Base-by-base conservation (phyloP, 169 alveolate genomes). In the Fabrea salina region DNA sequence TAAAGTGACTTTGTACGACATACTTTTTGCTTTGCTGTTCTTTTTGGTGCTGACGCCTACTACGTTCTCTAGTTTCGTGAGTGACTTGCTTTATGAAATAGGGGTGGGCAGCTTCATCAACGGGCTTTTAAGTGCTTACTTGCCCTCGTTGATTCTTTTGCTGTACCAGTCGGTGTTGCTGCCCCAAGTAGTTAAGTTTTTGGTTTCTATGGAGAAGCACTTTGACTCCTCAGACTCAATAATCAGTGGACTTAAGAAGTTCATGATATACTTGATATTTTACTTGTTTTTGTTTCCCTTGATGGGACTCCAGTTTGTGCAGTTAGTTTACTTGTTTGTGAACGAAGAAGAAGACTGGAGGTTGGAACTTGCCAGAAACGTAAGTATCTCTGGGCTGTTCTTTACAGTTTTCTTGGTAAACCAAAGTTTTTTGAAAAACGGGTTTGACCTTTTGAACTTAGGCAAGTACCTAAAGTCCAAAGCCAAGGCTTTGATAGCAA, bases 261-360 rank as follows among this genome's bases (percentile, higher is more conserved):
- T 39, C 30, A 39, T 64, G 51, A 39, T 64, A 39, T 64, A 64
- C 41, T 40, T 64, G 50, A 5, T 30, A 22, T 64, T 64, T 64
- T 64, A 64, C 11, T 39, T 64, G 19, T 64, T 64, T 64, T 64
- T 64, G 54, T 64, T 39, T 11, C 75, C 75, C 16, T 33, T 64
- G 4, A 51, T 64, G 35, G 75, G 75, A 0, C 30, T 64, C 16
- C 27, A 40, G 5, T 64, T 64, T 64, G n/a, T 32, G 6, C 47
- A 64, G 41, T 16, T 64, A 22, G 30, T 64, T 64, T 30, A 39
- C 57, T 39, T 64, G 27, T 32, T 64, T 64, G 35, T 64, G 4
- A 8, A 33, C 50, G 35, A 51, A 40, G 54, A 40, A 22, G 30
- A 37, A 2, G 75, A 64, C 57, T 64, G 75, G 57, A 19, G 1